Percentiles rank a stretch among this genome's conserved stretches.
Evolutionary conservation across 148 eudicot species (phyloP).

Genomic region (Heliamphora exappendiculata): DNA sequence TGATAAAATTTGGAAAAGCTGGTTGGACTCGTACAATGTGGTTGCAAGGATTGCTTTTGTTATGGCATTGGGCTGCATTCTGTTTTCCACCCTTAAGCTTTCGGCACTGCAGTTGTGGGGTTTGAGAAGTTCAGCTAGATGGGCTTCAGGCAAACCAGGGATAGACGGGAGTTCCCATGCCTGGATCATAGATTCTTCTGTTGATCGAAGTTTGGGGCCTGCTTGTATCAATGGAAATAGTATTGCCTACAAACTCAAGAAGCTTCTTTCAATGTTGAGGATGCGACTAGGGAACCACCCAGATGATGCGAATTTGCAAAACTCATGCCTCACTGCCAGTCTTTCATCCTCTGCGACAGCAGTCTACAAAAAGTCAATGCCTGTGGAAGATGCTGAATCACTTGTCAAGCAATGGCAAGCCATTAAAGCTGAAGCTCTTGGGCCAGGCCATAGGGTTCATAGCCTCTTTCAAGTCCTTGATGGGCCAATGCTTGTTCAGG

Average conservation of each 20-base stretch:
- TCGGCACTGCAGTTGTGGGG: constrained; percentile 34
- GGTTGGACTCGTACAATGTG: constrained; percentile 37
- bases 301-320: constrained; percentile 30
- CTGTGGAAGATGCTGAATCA: constrained; percentile 83
- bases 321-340: constrained; percentile 38
- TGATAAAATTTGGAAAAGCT: constrained; percentile 35
- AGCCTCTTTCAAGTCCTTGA: constrained; percentile 78
- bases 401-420: constrained; percentile 95
- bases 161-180: constrained; percentile 15
- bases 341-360: constrained; percentile 42
- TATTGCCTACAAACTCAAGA: constrained; percentile 28
- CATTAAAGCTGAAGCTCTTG: constrained; percentile 92
- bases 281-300: constrained; percentile 18
- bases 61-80: constrained; percentile 55
- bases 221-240: constrained; percentile 22
- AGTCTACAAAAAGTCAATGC: constrained; percentile 44
- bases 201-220: constrained; percentile 20
- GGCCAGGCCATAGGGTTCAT: constrained; percentile 60
- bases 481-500: constrained; percentile 90
- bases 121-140: constrained; percentile 27
- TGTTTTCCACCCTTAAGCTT: constrained; percentile 51
- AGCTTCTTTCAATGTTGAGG: constrained; percentile 34
- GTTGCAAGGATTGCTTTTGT: constrained; percentile 50
- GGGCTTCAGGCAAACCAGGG: constrained; percentile 25
- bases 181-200: constrained; percentile 29